Evolutionary conservation across 148 eudicot species (phyloP).

Genomic region (Drosera capensis): DNA sequence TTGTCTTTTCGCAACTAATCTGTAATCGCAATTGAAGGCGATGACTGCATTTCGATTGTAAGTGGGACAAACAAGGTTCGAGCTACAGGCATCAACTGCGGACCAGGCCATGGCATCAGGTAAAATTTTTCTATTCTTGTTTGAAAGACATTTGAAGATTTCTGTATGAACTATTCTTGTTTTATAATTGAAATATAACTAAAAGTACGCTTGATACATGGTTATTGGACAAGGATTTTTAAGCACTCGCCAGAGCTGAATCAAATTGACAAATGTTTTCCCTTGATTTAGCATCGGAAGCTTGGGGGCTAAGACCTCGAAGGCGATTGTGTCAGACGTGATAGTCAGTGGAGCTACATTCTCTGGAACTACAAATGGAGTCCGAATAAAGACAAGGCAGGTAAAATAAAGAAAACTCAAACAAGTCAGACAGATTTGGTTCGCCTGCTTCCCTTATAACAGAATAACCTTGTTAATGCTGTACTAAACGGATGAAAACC

Average conservation of each 20-base stretch:
- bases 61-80: constrained; percentile 35
- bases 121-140: constrained; percentile 1
- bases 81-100: constrained; percentile 37
- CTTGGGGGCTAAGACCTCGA: constrained; percentile 38
- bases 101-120: constrained; percentile 96
- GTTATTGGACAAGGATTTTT: background rate
- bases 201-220: background rate
- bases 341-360: constrained; percentile 42
- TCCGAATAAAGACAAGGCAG: constrained; percentile 84
- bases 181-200: too few relatives aligned
- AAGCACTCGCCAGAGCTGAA: background rate
- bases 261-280: background rate
- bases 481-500: too few relatives aligned
- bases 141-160: too few relatives aligned
- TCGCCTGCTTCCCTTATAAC: too few relatives aligned
- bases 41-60: constrained; percentile 72
- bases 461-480: too few relatives aligned
- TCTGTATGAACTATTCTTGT: too few relatives aligned
- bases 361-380: constrained; percentile 50
- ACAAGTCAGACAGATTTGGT: too few relatives aligned
- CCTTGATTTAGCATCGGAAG: constrained; percentile 47
- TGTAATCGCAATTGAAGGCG: constrained; percentile 17
- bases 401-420: constrained; percentile 5
- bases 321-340: constrained; percentile 53
- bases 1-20: background rate